A percentile compares a stretch with the other conserved stretches of the same genome.
Conservation (phyloP, 192 early-diverging fungal species). For the Podila clonocystis region DNA sequence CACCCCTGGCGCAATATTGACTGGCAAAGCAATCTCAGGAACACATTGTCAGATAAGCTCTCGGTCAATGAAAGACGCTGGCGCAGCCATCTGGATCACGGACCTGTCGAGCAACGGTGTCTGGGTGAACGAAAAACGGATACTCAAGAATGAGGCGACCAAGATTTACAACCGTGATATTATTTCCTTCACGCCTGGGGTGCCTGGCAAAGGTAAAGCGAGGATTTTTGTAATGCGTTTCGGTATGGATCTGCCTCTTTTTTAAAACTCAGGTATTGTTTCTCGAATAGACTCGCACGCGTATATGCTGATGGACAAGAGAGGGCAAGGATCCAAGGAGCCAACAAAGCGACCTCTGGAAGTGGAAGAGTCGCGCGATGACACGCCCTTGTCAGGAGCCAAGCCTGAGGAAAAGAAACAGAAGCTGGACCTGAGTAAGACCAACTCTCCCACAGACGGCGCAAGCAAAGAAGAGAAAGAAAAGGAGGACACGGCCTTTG, state of each 20-base stretch:
- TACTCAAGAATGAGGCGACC: slow-evolving; percentile 13
- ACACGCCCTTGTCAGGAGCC: background rate
- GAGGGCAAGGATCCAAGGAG: slow-evolving; percentile 1
- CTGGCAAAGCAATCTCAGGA: slow-evolving; percentile 1
- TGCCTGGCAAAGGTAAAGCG: slow-evolving; percentile 8
- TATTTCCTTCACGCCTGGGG: slow-evolving; percentile 15
- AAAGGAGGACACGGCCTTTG: slow-evolving; percentile 27
- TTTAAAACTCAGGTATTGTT: background rate
- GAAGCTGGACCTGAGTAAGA: slow-evolving; percentile 5
- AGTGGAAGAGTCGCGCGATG: background rate
- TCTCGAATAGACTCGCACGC: background rate
- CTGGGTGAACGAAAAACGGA: slow-evolving; percentile 34
- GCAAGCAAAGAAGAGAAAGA: slow-evolving; percentile 9
- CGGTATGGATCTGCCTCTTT: background rate
- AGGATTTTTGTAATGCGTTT: too few species aligned
- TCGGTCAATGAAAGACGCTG: slow-evolving; percentile 18
- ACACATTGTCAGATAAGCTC: slow-evolving; percentile 25
- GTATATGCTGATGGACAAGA: slow-evolving; percentile 30
- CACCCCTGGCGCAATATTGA: slow-evolving; percentile 23
- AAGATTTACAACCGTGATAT: slow-evolving; percentile 31
- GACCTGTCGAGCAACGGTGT: slow-evolving; percentile 43
- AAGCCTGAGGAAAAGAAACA: slow-evolving; percentile 16
- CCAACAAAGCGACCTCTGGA: slow-evolving; percentile 1
- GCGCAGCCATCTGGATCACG: slow-evolving; percentile 30
- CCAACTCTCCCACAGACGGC: too few species aligned